These are phyloP conservation scores for Phytophthora fragariaefolia DNA, from an alignment of 352 stramenopile species.

Conservation along the genomic window DNA sequence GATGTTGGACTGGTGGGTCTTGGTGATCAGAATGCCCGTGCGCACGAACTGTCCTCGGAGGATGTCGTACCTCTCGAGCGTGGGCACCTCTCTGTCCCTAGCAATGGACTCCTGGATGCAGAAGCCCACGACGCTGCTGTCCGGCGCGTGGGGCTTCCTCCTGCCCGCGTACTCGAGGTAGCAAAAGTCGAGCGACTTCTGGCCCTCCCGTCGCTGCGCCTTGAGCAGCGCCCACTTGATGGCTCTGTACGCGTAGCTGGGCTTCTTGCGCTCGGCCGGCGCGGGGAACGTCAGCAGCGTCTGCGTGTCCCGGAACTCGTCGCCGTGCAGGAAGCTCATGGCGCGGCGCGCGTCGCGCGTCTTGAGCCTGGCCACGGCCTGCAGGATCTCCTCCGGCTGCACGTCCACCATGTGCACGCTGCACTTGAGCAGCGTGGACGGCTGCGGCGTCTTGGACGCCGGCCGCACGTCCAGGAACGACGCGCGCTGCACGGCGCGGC, in stretches of 20 bases:
- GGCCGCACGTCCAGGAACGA: slow-evolving; percentile 69
- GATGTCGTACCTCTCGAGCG: slow-evolving; percentile 71
- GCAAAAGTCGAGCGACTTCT: slow-evolving; percentile 72
- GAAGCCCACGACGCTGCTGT: slow-evolving; percentile 71
- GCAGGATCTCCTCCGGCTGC: slow-evolving; percentile 65
- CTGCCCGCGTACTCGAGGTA: slow-evolving; percentile 83
- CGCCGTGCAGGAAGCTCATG: slow-evolving; percentile 57
- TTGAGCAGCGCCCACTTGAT: slow-evolving; percentile 73
- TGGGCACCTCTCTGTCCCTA: slow-evolving; percentile 65
- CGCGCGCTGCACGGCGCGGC: slow-evolving; percentile 49
- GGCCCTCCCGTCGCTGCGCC: slow-evolving; percentile 30
- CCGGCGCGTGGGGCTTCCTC: slow-evolving; percentile 42
- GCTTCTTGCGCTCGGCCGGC: slow-evolving; percentile 47
- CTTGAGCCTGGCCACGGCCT: slow-evolving; percentile 58
- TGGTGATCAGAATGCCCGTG: slow-evolving; percentile 75
- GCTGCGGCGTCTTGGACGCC: slow-evolving; percentile 40
- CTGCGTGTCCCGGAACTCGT: slow-evolving; percentile 65
- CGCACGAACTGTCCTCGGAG: slow-evolving; percentile 59
- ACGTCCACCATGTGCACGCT: slow-evolving; percentile 72
- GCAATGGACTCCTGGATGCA: slow-evolving; percentile 80
- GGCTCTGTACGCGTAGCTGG: slow-evolving; percentile 71
- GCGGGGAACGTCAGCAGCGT: slow-evolving; percentile 77
- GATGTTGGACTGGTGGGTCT: slow-evolving; percentile 78
- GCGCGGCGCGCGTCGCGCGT: slow-evolving; percentile 63
- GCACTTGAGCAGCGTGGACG: slow-evolving; percentile 65